Percentiles rank a stretch among this genome's conserved stretches.
These are phyloP conservation scores for Cystobasidiaceae sp. DNA, from an alignment of 1,284 basidiomycete genomes.

Conservation along the genomic window DNA sequence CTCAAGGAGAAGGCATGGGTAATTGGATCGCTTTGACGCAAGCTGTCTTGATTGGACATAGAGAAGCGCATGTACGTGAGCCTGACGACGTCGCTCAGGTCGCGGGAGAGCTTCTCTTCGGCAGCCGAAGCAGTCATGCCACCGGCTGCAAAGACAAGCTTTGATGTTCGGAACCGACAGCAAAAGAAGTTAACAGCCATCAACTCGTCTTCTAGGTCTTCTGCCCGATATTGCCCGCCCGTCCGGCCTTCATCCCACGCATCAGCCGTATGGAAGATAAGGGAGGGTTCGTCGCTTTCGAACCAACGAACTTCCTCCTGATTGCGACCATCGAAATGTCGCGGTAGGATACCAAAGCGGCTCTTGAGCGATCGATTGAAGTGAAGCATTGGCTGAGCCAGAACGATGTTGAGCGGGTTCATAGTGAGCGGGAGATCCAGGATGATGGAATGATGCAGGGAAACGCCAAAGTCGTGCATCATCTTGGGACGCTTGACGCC, in stretches of 20 bases:
- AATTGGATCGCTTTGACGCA: constrained; percentile 34
- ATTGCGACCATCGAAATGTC: constrained; percentile 41
- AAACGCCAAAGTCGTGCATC: constrained; percentile 54
- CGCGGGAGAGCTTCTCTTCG: constrained; percentile 42
- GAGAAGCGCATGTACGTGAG: constrained; percentile 52
- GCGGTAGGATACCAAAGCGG: constrained; percentile 52
- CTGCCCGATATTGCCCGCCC: constrained; percentile 25
- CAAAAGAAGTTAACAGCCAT: constrained; percentile 49
- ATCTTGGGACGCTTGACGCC: constrained; percentile 46
- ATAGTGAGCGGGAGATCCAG: constrained; percentile 53
- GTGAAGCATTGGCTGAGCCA: constrained; percentile 50
- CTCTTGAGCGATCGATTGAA: constrained; percentile 48
- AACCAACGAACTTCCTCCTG: constrained; percentile 47
- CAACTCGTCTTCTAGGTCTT: constrained; percentile 22
- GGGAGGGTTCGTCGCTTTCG: constrained; percentile 48
- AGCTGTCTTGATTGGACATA: constrained; percentile 22
- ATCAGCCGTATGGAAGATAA: constrained; percentile 54
- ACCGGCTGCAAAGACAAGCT: constrained; percentile 52
- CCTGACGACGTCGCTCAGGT: constrained; percentile 49
- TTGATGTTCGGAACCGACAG: constrained; percentile 51
- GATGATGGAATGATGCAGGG: constrained; percentile 49
- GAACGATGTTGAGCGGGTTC: constrained; percentile 50
- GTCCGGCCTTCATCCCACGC: constrained; percentile 49
- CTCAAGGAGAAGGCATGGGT: constrained; percentile 51
- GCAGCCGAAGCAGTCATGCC: constrained; percentile 44